Base-by-base conservation (phyloP, 305 asterid genomes). In the Andrographis paniculata region DNA sequence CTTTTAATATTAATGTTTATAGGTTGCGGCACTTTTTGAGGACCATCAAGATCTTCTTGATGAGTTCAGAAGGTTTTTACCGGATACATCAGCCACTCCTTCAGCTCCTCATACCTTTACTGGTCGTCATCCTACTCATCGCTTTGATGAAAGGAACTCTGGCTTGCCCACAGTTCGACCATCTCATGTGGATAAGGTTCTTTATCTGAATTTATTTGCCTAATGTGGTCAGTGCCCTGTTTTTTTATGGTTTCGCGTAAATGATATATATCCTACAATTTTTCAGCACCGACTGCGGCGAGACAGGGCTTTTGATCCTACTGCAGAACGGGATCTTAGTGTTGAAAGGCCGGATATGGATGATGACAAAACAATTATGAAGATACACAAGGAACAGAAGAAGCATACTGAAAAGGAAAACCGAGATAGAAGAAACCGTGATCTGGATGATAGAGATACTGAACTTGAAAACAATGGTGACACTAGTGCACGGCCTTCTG, bases 61-160 rank as follows among this genome's bases (percentile, higher is more conserved):
- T 5, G 96, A 89, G 71, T 89, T 89, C 65, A 86, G 93, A 18
- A 78, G 94, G 76, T 89, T 89, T 76, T 61, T 89, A 62, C 98
- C 98, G 12, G 87, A 88, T 71, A 65, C 68, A 61, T 82, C 95
- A 53, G 78, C 74, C 23, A 22, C 87, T 46, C 78, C n/a, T n/a
- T n/a, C n/a, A n/a, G n/a, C 84, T 56, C 61, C 84, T 52, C 82
- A 72, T 56, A 45, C 86, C 59, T 62, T 87, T 27, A 66, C 75
- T 53, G 87, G 72, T 44, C 80, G 79, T 21, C 92, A 74, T 48
- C 33, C 88, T 54, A 55, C 66, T 63, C 69, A 56, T 48, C 91
- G 84, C n/a, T 71, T 57, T 56, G 98, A 78, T 50, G 94, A 80
- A 61, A 82, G 84, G 57, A 82, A 82, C 74, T 78, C 88, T 49